Conservation (phyloP, 129 eudicot genomes). For the Helianthus annuus region DNA sequence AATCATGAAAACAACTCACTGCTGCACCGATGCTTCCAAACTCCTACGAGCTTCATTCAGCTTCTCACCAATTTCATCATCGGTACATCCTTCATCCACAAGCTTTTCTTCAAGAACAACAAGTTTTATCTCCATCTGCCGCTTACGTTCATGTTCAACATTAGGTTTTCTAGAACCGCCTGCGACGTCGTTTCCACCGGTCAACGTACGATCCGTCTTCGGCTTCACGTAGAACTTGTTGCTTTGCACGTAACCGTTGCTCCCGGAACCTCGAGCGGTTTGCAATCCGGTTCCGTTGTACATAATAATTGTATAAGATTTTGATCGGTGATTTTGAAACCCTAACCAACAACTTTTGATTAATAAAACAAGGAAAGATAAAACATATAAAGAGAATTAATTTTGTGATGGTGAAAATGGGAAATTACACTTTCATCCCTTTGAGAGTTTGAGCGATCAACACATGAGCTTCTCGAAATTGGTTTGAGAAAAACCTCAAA, state of each 20-base stretch:
- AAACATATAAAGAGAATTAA: too few relatives aligned
- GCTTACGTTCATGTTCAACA: conserved; percentile 88
- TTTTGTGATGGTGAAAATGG: too few relatives aligned
- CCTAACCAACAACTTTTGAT: too few relatives aligned
- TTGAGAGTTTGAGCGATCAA: too few relatives aligned
- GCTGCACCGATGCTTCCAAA: conserved; percentile 50
- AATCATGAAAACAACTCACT: neutral
- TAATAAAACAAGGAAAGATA: too few relatives aligned
- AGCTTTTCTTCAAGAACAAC: conserved; percentile 76
- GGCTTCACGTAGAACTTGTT: conserved; percentile 74
- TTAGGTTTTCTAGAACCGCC: conserved; percentile 62
- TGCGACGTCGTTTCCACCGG: conserved; percentile 68
- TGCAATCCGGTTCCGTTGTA: conserved; percentile 97
- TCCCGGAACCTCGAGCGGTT: conserved; percentile 88
- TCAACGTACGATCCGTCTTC: conserved; percentile 41
- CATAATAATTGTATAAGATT: conserved; percentile 44
- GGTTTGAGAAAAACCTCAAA: too few relatives aligned
- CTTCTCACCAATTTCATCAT: conserved; percentile 59
- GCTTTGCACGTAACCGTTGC: conserved; percentile 76
- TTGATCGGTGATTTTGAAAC: too few relatives aligned
- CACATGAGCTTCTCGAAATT: too few relatives aligned
- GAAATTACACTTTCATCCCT: too few relatives aligned
- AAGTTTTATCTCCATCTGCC: conserved; percentile 80
- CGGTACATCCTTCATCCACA: conserved; percentile 67
- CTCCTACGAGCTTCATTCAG: conserved; percentile 55